A percentile compares a stretch with the other conserved stretches of the same genome.
phyloP scores from a whole-genome alignment of 2,329 filamentous ascomycete genomes.

The Hirsutella thompsonii region DNA sequence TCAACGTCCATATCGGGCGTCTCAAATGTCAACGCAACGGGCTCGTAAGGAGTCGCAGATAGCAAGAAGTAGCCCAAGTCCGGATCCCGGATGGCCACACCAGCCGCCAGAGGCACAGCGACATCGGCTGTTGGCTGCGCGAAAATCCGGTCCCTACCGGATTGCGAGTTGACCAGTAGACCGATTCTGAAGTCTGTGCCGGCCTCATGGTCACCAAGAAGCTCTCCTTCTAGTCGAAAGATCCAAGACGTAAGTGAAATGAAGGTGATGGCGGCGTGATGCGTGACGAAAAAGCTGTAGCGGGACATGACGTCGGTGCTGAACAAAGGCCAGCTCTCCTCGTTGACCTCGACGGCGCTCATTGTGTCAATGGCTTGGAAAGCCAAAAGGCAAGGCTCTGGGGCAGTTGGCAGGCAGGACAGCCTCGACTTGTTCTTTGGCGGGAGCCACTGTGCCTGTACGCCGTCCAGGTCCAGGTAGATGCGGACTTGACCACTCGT shows the following conservation, averaged over 20 bases:
- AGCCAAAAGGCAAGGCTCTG: constrained; percentile 36
- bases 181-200: constrained; percentile 50
- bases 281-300: constrained; percentile 51
- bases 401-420: constrained; percentile 22
- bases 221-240: constrained; percentile 48
- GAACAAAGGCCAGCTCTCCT: constrained; percentile 50
- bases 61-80: constrained; percentile 52
- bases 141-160: constrained; percentile 44
- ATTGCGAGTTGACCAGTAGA: constrained; percentile 44
- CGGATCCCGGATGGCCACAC: constrained; percentile 41
- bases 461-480: constrained; percentile 47
- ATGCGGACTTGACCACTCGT: constrained; percentile 48
- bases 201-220: constrained; percentile 40
- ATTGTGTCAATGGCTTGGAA: constrained; percentile 52
- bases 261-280: constrained; percentile 45
- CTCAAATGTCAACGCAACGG: constrained; percentile 47
- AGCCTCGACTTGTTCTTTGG: constrained; percentile 38
- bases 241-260: constrained; percentile 51
- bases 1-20: constrained; percentile 37
- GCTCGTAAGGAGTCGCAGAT: constrained; percentile 44
- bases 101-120: constrained; percentile 37
- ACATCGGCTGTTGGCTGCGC: constrained; percentile 35
- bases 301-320: constrained; percentile 47
- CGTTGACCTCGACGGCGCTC: constrained; percentile 37
- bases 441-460: constrained; percentile 54